phyloP scores from a whole-genome alignment of 805 yeast species.

The Yarrowia sp. region DNA sequence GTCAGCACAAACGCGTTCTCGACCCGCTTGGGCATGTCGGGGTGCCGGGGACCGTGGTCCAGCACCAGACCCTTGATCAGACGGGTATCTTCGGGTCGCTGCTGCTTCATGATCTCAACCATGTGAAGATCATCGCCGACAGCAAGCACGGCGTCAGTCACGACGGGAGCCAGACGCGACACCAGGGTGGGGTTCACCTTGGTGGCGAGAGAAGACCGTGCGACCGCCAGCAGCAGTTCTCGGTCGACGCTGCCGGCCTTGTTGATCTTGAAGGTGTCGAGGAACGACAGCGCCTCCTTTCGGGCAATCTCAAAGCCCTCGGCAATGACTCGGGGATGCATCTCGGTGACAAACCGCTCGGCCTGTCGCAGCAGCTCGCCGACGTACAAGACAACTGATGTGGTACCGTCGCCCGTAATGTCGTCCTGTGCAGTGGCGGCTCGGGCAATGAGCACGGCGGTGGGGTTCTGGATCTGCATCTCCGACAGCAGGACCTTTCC shows the following conservation, averaged over 20 bases:
- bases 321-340: constrained; percentile 89
- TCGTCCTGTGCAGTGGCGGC: constrained; percentile 99
- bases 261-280: constrained; percentile 57
- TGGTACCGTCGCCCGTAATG: constrained; percentile 98
- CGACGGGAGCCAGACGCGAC: constrained; percentile 84
- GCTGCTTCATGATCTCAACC: constrained; percentile 98
- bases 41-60: constrained; percentile 98
- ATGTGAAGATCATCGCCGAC: constrained; percentile 84
- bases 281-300: constrained; percentile 62
- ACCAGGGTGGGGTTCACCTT: constrained; percentile 76
- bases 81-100: constrained; percentile 75
- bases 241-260: constrained; percentile 58
- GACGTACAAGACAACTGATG: constrained; percentile 88
- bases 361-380: constrained; percentile 95
- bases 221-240: constrained; percentile 86
- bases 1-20: constrained; percentile 81
- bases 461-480: constrained; percentile 94
- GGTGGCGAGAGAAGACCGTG: constrained; percentile 82
- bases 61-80: constrained; percentile 85
- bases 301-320: constrained; percentile 95
- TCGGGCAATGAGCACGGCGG: constrained; percentile 84
- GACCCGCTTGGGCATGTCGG: constrained; percentile 93
- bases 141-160: constrained; percentile 89
- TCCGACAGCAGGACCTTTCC: constrained; percentile 91
- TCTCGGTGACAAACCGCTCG: constrained; percentile 81